Base-by-base conservation (phyloP, 208 protist species). In the Wallacemonas sp. region DNA sequence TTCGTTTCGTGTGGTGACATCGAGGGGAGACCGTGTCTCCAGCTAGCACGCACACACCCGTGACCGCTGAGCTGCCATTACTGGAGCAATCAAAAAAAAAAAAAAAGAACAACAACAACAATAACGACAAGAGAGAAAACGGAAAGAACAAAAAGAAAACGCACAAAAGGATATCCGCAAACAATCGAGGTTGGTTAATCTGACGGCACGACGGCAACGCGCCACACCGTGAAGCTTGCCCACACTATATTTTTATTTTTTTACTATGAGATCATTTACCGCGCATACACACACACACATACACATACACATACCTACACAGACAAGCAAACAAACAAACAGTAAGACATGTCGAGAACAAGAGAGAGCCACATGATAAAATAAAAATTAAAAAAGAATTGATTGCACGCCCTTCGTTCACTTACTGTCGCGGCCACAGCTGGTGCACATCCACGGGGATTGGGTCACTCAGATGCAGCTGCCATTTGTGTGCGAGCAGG, bases 401-500 rank as follows among this genome's bases (percentile, higher is more conserved):
- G 9, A 26, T 33, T 46, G n/a, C 9, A 59, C 17, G 13, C 17
- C 4, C 17, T 48, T 48, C 42, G 42, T 48, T n/a, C 42, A 12
- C 10, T 60, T 46, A 63, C 44, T 46, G 52, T 9, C 54, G 4
- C 6, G 37, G 60, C 72, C 70, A 91, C 9, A 86, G 71, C 1
- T 64, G 54, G 68, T 90, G 80, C 38, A 84, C 73, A 50, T 93
- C 87, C 57, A 46, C 36, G 45, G 87, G 87, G 6, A 78, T 66
- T 27, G 78, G 66, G 3, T 79, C 83, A 29, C 82, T 78, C 32
- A 93, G 70, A 76, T 93, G 87, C 54, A 79, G 68, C 57, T 48
- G 30, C 82, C 87, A 91, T 68, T 91, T 90, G 57, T 85, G 71
- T 36, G 69, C 72, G 55, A 93, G 41, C 26, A 91, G 44, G 19